Evolutionary conservation across 164 flowering plant genomes (phyloP).

Genomic region (Euptelea pleiosperma): DNA sequence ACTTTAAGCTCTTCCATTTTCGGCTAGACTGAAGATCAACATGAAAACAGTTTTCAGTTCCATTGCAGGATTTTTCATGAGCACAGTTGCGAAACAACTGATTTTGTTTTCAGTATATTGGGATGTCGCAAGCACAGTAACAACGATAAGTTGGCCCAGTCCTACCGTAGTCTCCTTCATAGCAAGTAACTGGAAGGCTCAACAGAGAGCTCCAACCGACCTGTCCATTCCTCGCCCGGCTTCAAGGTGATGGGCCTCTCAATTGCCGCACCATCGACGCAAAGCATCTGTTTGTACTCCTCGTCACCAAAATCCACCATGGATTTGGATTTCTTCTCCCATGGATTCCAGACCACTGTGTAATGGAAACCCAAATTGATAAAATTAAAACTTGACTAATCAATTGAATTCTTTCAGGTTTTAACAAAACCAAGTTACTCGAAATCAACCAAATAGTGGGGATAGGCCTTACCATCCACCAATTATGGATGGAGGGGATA

Average conservation of each 20-base stretch:
- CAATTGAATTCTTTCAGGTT: too few species aligned
- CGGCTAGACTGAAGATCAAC: too few species aligned
- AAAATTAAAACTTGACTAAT: too few species aligned
- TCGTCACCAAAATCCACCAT: slow-evolving; percentile 81
- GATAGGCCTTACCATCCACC: too few species aligned
- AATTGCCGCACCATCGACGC: slow-evolving; percentile 81
- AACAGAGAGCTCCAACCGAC: slow-evolving; percentile 10
- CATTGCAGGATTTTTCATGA: background rate
- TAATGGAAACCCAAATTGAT: too few species aligned
- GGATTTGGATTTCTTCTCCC: slow-evolving; percentile 88
- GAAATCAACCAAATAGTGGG: too few species aligned
- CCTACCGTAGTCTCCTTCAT: slow-evolving; percentile 5
- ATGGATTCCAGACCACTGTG: slow-evolving; percentile 98
- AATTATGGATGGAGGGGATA: too few species aligned
- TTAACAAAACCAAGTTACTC: too few species aligned
- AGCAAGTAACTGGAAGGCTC: slow-evolving; percentile 24
- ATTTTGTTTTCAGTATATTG: slow-evolving; percentile 1
- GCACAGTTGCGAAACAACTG: slow-evolving; percentile 1
- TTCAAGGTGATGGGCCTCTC: slow-evolving; percentile 78
- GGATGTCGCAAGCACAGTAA: background rate
- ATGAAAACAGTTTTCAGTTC: too few species aligned
- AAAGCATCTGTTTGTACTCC: slow-evolving; percentile 91
- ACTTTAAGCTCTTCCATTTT: too few species aligned
- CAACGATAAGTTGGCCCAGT: slow-evolving; percentile 4
- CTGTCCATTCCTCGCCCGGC: slow-evolving; percentile 93